These are phyloP conservation scores for Tricholoma bakamatsutake DNA, from an alignment of 768 basidiomycete species.

Conservation along the genomic window DNA sequence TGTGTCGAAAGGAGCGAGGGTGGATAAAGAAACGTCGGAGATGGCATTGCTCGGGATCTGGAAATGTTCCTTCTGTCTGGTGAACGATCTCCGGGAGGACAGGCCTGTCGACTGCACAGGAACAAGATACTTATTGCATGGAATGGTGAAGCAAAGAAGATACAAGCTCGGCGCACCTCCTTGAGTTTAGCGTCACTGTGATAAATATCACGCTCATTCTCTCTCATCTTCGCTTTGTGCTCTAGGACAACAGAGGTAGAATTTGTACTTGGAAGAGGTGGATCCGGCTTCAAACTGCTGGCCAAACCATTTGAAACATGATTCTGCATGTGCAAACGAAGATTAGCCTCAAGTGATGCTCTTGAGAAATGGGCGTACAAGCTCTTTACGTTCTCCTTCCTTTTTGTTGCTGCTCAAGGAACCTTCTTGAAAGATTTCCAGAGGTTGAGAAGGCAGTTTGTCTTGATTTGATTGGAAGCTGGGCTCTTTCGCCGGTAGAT, in stretches of 20 bases:
- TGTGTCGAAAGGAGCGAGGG: background rate
- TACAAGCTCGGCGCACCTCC: background rate
- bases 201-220: background rate
- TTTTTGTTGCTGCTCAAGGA: slow-evolving; percentile 9
- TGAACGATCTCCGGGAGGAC: background rate
- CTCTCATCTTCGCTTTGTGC: background rate
- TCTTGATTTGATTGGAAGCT: slow-evolving; percentile 8
- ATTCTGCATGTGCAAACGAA: background rate
- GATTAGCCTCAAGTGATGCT: background rate
- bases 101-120: background rate
- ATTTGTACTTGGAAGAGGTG: background rate
- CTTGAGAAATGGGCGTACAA: background rate
- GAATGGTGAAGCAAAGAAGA: background rate
- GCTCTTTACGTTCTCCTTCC: slow-evolving; percentile 7
- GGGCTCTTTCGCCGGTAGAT: slow-evolving; percentile 17
- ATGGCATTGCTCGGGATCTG: background rate
- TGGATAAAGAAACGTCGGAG: background rate
- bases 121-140: background rate
- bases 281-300: background rate
- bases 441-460: slow-evolving; percentile 5
- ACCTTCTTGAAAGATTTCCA: slow-evolving; percentile 2
- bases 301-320: background rate
- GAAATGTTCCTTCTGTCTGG: background rate
- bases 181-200: background rate
- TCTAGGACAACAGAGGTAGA: background rate